phyloP scores from a whole-genome alignment of 2,329 filamentous ascomycete genomes.

The Raffaelea ambrosiae region DNA sequence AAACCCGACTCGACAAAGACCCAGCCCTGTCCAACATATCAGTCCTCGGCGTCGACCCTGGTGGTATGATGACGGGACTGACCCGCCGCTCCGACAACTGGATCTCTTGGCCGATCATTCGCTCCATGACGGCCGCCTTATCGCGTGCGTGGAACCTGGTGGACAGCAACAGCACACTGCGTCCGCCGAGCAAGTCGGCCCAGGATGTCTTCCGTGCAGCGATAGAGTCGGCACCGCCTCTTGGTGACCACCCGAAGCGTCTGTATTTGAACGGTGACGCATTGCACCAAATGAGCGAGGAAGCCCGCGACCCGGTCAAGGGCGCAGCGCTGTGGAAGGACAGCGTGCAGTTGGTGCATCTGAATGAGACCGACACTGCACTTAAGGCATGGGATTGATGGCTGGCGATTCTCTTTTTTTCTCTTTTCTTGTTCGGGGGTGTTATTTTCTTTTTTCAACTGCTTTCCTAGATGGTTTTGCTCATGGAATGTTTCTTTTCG shows the following conservation, averaged over 20 bases:
- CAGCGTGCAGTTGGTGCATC: slow-evolving; percentile 16
- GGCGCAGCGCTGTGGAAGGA: slow-evolving; percentile 20
- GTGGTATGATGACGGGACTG: slow-evolving; percentile 20
- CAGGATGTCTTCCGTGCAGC: slow-evolving; percentile 20
- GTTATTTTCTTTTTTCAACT: too few species aligned
- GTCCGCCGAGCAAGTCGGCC: slow-evolving; percentile 20
- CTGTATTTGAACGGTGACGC: slow-evolving; percentile 21
- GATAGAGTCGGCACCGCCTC: slow-evolving; percentile 14
- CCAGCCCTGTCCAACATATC: slow-evolving; percentile 19
- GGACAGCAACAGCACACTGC: slow-evolving; percentile 16
- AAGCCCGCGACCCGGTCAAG: slow-evolving; percentile 19
- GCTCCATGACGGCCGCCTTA: too few species aligned
- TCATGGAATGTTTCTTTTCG: too few species aligned
- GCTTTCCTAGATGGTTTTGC: too few species aligned
- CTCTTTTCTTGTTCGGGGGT: too few species aligned
- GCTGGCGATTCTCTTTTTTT: too few species aligned
- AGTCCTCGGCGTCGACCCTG: slow-evolving; percentile 25
- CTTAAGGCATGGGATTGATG: slow-evolving; percentile 18
- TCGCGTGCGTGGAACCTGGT: too few species aligned
- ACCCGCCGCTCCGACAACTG: too few species aligned
- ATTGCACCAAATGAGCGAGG: slow-evolving; percentile 14
- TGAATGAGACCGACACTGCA: slow-evolving; percentile 20
- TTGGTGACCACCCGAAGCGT: slow-evolving; percentile 21
- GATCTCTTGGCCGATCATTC: too few species aligned
- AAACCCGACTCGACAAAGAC: slow-evolving; percentile 18